Conservation (phyloP, 495 filamentous ascomycete species). For the Penicillium canariense region DNA sequence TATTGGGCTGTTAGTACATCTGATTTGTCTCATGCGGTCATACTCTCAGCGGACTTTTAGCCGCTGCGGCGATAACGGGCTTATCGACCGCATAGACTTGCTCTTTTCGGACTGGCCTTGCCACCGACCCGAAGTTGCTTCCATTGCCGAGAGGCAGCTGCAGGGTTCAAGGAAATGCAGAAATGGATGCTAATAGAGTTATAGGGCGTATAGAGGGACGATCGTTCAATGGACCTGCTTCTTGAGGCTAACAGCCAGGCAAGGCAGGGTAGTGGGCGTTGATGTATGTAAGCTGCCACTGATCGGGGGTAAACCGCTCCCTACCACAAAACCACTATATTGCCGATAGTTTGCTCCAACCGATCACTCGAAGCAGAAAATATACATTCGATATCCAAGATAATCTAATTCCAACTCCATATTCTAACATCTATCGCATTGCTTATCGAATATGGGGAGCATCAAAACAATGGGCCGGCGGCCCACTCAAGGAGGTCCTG, state of each 20-base stretch:
- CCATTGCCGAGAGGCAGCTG: not conserved
- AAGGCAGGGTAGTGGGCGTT: not conserved
- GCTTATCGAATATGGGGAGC: conserved; percentile 3
- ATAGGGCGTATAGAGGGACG: not conserved
- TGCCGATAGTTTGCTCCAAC: too few species aligned
- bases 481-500: conserved; percentile 28
- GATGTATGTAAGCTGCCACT: too few species aligned
- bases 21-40: not conserved
- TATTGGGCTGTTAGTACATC: not conserved
- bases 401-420: too few species aligned
- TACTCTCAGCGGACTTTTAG: conserved; percentile 7
- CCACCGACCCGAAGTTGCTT: conserved; percentile 14
- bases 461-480: not conserved
- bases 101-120: conserved; percentile 15
- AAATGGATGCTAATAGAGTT: not conserved
- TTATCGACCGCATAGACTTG: conserved; percentile 26
- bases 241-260: not conserved
- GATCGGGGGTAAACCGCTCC: too few species aligned
- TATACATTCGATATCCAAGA: too few species aligned
- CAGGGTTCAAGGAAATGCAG: conserved; percentile 1
- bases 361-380: too few species aligned
- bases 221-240: not conserved
- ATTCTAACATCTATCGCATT: not conserved
- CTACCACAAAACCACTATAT: too few species aligned
- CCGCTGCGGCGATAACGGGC: conserved; percentile 11